phyloP scores from a whole-genome alignment of 2,329 filamentous ascomycete species.

The Coniella vitis region DNA sequence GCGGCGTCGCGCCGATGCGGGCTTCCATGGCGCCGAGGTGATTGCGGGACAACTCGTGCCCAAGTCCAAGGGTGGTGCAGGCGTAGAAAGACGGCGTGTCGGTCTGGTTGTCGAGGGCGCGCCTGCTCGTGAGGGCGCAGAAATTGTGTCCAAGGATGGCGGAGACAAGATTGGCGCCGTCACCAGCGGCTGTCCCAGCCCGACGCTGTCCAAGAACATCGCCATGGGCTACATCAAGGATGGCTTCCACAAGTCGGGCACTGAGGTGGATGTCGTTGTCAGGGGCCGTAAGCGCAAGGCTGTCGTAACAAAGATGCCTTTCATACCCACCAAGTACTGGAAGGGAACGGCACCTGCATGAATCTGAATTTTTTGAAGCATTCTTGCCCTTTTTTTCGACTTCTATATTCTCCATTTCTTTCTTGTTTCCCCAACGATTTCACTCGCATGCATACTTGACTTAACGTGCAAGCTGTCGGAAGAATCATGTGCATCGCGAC shows the following conservation, averaged over 20 bases:
- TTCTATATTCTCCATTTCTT: too few species aligned
- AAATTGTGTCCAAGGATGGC: constrained; percentile 61
- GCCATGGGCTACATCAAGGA: constrained; percentile 90
- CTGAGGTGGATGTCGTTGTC: constrained; percentile 70
- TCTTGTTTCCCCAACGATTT: too few species aligned
- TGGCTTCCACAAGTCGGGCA: constrained; percentile 76
- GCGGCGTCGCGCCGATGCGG: constrained; percentile 55
- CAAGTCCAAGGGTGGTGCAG: constrained; percentile 63
- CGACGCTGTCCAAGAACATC: constrained; percentile 81
- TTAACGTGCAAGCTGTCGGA: too few species aligned
- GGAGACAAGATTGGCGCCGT: constrained; percentile 69
- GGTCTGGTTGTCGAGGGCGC: constrained; percentile 79
- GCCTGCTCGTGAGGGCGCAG: constrained; percentile 81
- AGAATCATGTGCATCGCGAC: too few species aligned
- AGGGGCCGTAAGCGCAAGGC: constrained; percentile 70
- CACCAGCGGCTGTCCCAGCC: constrained; percentile 86
- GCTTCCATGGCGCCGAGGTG: constrained; percentile 78
- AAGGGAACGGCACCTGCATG: constrained; percentile 30
- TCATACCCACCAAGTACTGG: constrained; percentile 73
- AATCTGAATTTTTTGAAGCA: not conserved
- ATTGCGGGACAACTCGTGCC: constrained; percentile 72
- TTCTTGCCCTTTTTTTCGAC: too few species aligned
- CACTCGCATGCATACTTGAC: too few species aligned
- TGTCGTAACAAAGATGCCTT: constrained; percentile 81
- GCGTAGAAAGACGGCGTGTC: constrained; percentile 66